phyloP scores from a whole-genome alignment of 2,329 filamentous ascomycete species.

The Epichloe gansuensis region DNA sequence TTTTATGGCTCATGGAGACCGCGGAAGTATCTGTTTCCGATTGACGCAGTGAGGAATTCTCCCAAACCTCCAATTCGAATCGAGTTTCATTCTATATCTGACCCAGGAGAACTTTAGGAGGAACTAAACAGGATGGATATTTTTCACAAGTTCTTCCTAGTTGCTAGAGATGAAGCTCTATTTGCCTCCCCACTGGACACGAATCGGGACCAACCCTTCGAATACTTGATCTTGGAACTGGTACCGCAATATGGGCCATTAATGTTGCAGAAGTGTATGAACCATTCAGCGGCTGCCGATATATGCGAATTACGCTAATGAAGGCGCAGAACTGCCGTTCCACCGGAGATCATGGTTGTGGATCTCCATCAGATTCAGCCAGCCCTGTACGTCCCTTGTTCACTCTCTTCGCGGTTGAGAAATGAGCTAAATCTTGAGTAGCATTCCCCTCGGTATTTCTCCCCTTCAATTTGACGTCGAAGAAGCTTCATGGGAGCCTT shows the following conservation, averaged over 20 bases:
- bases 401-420: too few relatives aligned
- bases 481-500: conserved; percentile 45
- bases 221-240: conserved; percentile 63
- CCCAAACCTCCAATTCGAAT: background rate
- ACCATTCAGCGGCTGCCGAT: background rate
- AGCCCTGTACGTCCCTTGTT: conserved; percentile 17
- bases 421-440: conserved; percentile 23
- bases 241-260: conserved; percentile 85
- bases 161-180: conserved; percentile 40
- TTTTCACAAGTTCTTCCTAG: conserved; percentile 64
- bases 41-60: conserved; percentile 52
- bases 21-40: conserved; percentile 64
- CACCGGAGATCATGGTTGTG: conserved; percentile 22
- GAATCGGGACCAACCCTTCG: conserved; percentile 15
- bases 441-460: conserved; percentile 51
- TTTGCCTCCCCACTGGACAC: conserved; percentile 10
- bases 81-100: background rate
- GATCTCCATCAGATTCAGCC: conserved; percentile 30
- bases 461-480: conserved; percentile 63
- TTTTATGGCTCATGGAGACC: conserved; percentile 55
- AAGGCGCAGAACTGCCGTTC: background rate
- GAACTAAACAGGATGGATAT: conserved; percentile 73
- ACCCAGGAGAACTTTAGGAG: conserved; percentile 27
- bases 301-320: background rate
- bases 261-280: conserved; percentile 61